phyloP scores from a whole-genome alignment of 2,329 filamentous ascomycete species.

The Aspergillus cejpii region DNA sequence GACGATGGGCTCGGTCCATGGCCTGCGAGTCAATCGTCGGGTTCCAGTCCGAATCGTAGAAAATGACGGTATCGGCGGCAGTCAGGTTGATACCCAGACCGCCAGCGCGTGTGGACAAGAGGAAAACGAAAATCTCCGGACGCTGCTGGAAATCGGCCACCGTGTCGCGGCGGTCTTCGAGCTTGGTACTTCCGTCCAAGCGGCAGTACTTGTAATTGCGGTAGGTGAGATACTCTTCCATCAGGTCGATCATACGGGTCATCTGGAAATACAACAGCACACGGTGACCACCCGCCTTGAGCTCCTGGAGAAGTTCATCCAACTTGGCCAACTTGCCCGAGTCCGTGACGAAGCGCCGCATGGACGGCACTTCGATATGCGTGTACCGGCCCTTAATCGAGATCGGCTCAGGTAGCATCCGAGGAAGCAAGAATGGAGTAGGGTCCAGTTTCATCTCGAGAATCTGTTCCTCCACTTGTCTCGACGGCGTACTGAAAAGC shows the following conservation, averaged over 20 bases:
- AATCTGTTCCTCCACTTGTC: constrained; percentile 63
- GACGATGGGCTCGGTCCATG: constrained; percentile 97
- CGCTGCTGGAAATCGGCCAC: constrained; percentile 94
- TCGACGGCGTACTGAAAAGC: constrained; percentile 59
- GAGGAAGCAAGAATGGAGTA: constrained; percentile 49
- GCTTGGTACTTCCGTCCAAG: constrained; percentile 90
- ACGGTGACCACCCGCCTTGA: constrained; percentile 88
- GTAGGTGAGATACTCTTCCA: constrained; percentile 98
- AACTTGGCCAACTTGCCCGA: constrained; percentile 92
- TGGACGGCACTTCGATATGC: constrained; percentile 86
- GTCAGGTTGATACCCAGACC: constrained; percentile 97
- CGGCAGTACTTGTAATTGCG: constrained; percentile 99
- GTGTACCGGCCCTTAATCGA: constrained; percentile 80
- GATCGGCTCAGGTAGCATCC: constrained; percentile 70
- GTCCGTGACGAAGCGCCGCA: constrained; percentile 95
- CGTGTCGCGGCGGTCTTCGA: constrained; percentile 93
- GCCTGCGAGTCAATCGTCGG: constrained; percentile 97
- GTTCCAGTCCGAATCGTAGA: constrained; percentile 99
- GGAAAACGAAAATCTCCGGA: constrained; percentile 93
- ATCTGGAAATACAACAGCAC: constrained; percentile 99
- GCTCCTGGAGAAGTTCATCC: constrained; percentile 75
- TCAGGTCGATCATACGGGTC: constrained; percentile 98
- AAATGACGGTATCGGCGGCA: constrained; percentile 94
- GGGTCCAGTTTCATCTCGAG: constrained; percentile 66
- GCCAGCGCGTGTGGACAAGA: constrained; percentile 91